phyloP scores from a whole-genome alignment of 2,329 filamentous ascomycete species.

The Onygena corvina region DNA sequence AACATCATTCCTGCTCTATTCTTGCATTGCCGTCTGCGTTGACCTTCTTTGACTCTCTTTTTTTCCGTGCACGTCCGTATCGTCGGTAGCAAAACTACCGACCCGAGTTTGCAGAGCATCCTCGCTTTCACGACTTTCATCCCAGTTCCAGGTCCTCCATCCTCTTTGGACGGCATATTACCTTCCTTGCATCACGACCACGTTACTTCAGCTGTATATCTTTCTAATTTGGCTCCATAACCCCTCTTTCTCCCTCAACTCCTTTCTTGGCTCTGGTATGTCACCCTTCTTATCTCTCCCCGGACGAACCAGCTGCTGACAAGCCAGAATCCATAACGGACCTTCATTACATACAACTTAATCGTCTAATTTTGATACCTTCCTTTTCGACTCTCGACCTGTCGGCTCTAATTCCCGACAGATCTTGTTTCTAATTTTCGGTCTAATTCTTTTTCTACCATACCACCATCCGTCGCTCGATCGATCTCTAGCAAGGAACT shows the following conservation, averaged over 20 bases:
- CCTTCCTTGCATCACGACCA: not conserved
- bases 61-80: not conserved
- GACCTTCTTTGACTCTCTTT: not conserved
- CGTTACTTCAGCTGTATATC: constrained; percentile 3
- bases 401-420: constrained; percentile 1
- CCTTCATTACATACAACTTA: constrained; percentile 6
- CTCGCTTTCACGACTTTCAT: constrained; percentile 1
- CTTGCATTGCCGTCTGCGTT: constrained; percentile 2
- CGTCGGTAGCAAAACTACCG: not conserved
- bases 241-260: not conserved
- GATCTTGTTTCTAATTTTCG: not conserved
- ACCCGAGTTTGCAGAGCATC: not conserved
- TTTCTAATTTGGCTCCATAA: constrained; percentile 3
- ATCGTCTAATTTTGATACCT: constrained; percentile 2
- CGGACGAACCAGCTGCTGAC: not conserved
- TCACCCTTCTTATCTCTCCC: not conserved
- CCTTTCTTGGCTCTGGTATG: not conserved
- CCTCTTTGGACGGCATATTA: not conserved
- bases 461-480: not conserved
- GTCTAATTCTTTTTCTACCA: constrained; percentile 1
- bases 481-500: not conserved
- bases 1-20: not conserved
- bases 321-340: constrained; percentile 1
- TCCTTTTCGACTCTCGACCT: not conserved
- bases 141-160: not conserved